phyloP scores from a whole-genome alignment of 768 basidiomycete genomes.

The Boletus subparvulus region DNA sequence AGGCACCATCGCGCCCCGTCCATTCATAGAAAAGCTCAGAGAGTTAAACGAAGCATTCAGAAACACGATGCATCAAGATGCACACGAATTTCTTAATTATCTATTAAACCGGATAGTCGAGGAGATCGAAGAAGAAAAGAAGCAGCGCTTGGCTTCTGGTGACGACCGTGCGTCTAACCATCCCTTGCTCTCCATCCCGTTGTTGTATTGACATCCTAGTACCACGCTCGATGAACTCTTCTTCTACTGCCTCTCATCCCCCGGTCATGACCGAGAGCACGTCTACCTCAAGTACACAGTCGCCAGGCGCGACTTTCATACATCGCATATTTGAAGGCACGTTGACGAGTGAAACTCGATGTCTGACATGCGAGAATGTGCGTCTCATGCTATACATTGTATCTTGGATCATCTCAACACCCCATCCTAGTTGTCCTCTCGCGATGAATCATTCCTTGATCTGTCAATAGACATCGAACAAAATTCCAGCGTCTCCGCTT shows the following conservation, averaged over 20 bases:
- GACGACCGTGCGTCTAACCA: constrained; percentile 62
- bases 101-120: constrained; percentile 91
- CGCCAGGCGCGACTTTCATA: constrained; percentile 71
- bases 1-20: constrained; percentile 86
- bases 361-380: constrained; percentile 96
- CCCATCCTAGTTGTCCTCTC: constrained; percentile 68
- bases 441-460: constrained; percentile 96
- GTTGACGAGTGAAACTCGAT: constrained; percentile 95
- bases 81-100: constrained; percentile 97
- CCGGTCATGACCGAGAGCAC: constrained; percentile 41
- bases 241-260: constrained; percentile 46
- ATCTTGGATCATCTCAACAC: constrained; percentile 12
- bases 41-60: constrained; percentile 90
- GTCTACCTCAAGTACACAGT: constrained; percentile 47
- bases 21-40: constrained; percentile 92
- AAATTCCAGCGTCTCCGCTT: constrained; percentile 94
- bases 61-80: constrained; percentile 94
- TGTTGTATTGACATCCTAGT: constrained; percentile 40
- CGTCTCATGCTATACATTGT: constrained; percentile 27
- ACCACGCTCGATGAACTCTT: constrained; percentile 56
- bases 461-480: constrained; percentile 99
- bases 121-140: constrained; percentile 78
- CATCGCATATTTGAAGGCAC: constrained; percentile 92
- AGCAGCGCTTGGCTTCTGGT: constrained; percentile 41
- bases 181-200: neutral